phyloP scores from a whole-genome alignment of 441 rosid genomes.

The Croton laevigatus region DNA sequence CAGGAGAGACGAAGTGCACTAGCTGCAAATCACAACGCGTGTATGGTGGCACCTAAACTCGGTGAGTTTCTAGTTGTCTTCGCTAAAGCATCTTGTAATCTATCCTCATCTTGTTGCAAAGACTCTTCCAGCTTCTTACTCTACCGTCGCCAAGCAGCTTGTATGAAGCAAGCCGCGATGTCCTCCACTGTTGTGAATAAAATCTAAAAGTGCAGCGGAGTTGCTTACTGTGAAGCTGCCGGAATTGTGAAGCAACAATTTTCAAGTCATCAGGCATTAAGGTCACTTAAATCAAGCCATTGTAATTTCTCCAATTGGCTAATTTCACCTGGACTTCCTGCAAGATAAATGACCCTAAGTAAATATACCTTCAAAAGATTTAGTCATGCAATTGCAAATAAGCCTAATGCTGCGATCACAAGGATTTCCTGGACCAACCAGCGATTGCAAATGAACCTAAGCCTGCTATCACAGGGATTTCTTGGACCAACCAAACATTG shows the following conservation, averaged over 20 bases:
- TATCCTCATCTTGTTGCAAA: conserved; percentile 58
- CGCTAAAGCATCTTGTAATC: conserved; percentile 69
- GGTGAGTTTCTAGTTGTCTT: conserved; percentile 60
- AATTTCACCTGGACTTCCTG: too few species aligned
- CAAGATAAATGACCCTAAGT: too few species aligned
- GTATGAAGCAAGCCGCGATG: conserved; percentile 90
- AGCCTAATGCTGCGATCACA: too few species aligned
- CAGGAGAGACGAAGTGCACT: conserved; percentile 54
- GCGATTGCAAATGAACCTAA: too few species aligned
- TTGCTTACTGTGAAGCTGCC: conserved; percentile 80
- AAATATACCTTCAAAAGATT: too few species aligned
- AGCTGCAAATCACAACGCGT: conserved; percentile 76
- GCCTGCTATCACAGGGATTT: too few species aligned
- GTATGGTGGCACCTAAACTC: conserved; percentile 70
- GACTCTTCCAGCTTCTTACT: conserved; percentile 60
- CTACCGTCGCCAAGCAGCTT: conserved; percentile 80
- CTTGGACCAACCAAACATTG: too few species aligned
- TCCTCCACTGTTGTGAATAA: conserved; percentile 83
- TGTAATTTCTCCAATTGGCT: too few species aligned
- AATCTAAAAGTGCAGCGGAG: conserved; percentile 71
- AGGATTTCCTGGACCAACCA: too few species aligned
- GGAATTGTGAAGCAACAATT: conserved; percentile 76
- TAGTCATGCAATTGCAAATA: too few species aligned
- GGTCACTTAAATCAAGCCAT: too few species aligned
- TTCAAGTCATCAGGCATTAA: conserved; percentile 67